Conservation (phyloP, 176 grass and related monocot genomes). For the Carex cristatella region DNA sequence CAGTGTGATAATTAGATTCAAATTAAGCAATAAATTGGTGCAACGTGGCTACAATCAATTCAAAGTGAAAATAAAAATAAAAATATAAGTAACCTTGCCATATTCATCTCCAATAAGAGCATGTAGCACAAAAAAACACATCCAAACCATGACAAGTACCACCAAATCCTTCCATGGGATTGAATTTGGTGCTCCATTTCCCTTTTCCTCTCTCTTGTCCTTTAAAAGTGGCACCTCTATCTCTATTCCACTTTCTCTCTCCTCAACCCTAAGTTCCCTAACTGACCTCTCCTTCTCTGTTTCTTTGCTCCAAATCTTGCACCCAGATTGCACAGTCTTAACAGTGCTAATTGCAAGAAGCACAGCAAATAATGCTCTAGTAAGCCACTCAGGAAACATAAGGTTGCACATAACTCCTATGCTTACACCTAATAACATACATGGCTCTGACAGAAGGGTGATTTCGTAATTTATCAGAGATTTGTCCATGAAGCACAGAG, state of each 20-base stretch:
- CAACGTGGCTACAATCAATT: not conserved
- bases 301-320: conserved; percentile 51
- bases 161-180: conserved; percentile 52
- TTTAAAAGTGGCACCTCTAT: conserved; percentile 33
- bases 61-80: not conserved
- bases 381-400: conserved; percentile 83
- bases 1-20: not conserved
- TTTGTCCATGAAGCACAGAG: conserved; percentile 24
- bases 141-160: conserved; percentile 48
- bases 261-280: not conserved
- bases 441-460: conserved; percentile 61
- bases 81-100: conserved; percentile 48
- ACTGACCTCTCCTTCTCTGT: conserved; percentile 27
- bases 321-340: conserved; percentile 60
- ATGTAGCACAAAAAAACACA: conserved; percentile 78
- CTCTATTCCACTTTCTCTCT: not conserved
- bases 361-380: conserved; percentile 48
- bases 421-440: conserved; percentile 72
- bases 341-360: conserved; percentile 59
- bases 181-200: not conserved
- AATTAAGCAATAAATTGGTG: not conserved
- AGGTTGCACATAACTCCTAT: conserved; percentile 76
- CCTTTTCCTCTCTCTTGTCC: not conserved
- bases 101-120: conserved; percentile 61
- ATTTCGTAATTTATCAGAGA: conserved; percentile 60